Evolutionary conservation across 2,329 filamentous ascomycete species (phyloP), one percentile per base, ranked within the genome.

Genomic region (Pseudocercospora fijiensis): DNA sequence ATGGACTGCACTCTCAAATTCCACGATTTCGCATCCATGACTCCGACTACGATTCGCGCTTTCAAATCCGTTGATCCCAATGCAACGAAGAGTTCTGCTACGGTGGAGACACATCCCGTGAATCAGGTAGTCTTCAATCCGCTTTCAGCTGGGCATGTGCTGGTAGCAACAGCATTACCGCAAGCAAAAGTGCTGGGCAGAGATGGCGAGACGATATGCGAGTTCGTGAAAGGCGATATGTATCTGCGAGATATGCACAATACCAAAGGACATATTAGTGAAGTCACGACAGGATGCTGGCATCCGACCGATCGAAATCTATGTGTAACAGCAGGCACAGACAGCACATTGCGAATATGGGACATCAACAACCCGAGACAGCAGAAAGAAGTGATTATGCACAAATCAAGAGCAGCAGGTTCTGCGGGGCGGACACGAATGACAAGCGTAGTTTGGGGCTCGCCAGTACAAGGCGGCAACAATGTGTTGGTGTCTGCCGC

Each of bases 211-310:
- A 84, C 90, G 7, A 72, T 96, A 56, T 89, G 89, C 0, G 92
- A 97, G 74, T 98, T 96, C 69, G 89, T 92, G 70, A 99, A 99
- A 79, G 95, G 95, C 52, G 95, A 99, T 76, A 98, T 98, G 93
- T 99, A 99, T 73, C 80, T 99, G 69, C 86, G 94, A 60, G 95
- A 99, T 76, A 96, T 98, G 90, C 87, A 97, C 78, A 93, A 98
- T 76, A 99, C 95, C 4, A 98, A 97, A 76, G 95, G 95, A 1
- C 95, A 99, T 78, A 88, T 97, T 58, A 93, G 93, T 3, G 95
- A 97, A 77, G 86, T 97, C 45, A 92, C 92, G 3, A 90, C 89
- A 22, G 94, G 91, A 22, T 90, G 89, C 43, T 99, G 95, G 95
- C 91, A 94, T 77, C 95, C 95, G 0, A 88, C 88, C 2, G 88